phyloP scores from a whole-genome alignment of 2,329 filamentous ascomycete species.

The Purpureocillium lavendulum region DNA sequence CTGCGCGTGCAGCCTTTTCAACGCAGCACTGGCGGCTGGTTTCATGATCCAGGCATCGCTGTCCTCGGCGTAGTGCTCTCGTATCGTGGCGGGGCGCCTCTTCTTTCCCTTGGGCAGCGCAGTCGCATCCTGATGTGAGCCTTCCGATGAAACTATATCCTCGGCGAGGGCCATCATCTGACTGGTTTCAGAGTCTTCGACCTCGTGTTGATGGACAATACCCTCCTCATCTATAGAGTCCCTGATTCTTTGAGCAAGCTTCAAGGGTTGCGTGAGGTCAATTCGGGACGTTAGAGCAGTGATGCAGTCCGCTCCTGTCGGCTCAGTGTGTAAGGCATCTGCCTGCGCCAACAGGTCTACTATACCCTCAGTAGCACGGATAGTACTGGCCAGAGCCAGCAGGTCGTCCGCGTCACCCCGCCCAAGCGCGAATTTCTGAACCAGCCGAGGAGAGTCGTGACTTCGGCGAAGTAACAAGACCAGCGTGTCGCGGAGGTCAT shows the following conservation, averaged over 20 bases:
- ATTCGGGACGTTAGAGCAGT: slow-evolving; percentile 46
- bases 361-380: slow-evolving; percentile 64
- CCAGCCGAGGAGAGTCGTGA: slow-evolving; percentile 78
- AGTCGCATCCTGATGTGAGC: slow-evolving; percentile 45
- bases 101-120: slow-evolving; percentile 46
- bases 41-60: slow-evolving; percentile 58
- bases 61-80: slow-evolving; percentile 52
- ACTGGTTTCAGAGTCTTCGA: slow-evolving; percentile 63
- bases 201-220: slow-evolving; percentile 68
- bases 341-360: slow-evolving; percentile 33
- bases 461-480: slow-evolving; percentile 61
- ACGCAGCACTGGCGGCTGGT: slow-evolving; percentile 54
- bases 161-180: slow-evolving; percentile 68
- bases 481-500: slow-evolving; percentile 62
- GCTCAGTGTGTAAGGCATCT: slow-evolving; percentile 6
- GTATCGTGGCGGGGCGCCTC: slow-evolving; percentile 37
- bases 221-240: slow-evolving; percentile 88
- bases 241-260: slow-evolving; percentile 63
- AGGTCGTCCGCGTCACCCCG: slow-evolving; percentile 90
- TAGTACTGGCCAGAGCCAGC: slow-evolving; percentile 72
- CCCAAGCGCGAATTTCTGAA: slow-evolving; percentile 90
- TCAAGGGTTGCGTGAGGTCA: slow-evolving; percentile 55
- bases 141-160: slow-evolving; percentile 60
- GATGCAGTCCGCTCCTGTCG: slow-evolving; percentile 25
- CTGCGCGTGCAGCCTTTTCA: slow-evolving; percentile 60